Percentiles rank a stretch among this genome's conserved stretches.
phyloP scores from a whole-genome alignment of 164 flowering plant species.

The Santalum album region DNA sequence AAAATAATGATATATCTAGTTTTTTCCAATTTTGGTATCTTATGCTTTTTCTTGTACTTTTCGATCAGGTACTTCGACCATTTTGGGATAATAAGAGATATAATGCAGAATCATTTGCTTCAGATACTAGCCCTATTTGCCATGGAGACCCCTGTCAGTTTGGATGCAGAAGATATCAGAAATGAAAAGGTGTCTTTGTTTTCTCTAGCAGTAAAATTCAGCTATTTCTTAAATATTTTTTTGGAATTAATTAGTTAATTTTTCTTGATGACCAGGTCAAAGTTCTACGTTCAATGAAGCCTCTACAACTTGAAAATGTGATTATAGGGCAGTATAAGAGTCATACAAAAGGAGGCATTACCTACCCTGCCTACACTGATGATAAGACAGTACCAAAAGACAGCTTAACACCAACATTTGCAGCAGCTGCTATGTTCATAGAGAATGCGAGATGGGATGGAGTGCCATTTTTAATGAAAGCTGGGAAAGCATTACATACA shows the following conservation, averaged over 20 bases:
- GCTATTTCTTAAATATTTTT: neutral
- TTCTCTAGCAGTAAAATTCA: neutral
- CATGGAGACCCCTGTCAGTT: slow-evolving; percentile 96
- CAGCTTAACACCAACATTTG: slow-evolving; percentile 91
- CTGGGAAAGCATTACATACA: slow-evolving; percentile 85
- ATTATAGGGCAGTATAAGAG: slow-evolving; percentile 87
- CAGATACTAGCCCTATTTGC: slow-evolving; percentile 92
- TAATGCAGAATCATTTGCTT: slow-evolving; percentile 95
- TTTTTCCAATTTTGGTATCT: neutral
- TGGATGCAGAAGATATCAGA: slow-evolving; percentile 91
- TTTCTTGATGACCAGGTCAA: slow-evolving; percentile 51
- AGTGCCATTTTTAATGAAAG: slow-evolving; percentile 94
- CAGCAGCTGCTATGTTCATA: slow-evolving; percentile 92
- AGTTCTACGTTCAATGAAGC: slow-evolving; percentile 87
- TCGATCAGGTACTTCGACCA: slow-evolving; percentile 69
- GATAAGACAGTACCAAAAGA: slow-evolving; percentile 78
- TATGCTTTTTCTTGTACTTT: slow-evolving; percentile 2
- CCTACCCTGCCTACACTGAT: slow-evolving; percentile 78
- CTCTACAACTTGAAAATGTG: slow-evolving; percentile 62
- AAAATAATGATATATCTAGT: neutral
- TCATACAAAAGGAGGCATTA: slow-evolving; percentile 62
- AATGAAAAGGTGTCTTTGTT: slow-evolving; percentile 79
- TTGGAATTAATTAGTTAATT: neutral
- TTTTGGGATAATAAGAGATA: slow-evolving; percentile 89
- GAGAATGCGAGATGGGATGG: slow-evolving; percentile 99